Conservation (phyloP, 2,329 filamentous ascomycete genomes). For the Ascomycota sp. region DNA sequence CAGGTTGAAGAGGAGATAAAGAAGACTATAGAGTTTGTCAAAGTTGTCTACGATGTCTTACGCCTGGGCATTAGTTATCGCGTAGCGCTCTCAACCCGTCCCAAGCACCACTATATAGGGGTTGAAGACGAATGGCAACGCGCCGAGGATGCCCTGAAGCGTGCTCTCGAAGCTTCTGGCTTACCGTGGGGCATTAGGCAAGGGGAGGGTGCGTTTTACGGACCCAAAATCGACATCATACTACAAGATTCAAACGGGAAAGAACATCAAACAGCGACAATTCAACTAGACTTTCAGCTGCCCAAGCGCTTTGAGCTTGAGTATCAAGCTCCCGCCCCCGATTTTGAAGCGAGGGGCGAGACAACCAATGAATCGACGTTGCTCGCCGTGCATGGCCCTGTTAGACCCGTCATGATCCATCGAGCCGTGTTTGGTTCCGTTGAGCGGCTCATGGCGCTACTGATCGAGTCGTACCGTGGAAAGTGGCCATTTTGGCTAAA, state of each 20-base stretch:
- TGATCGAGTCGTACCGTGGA: conserved; percentile 65
- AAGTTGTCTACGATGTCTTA: conserved; percentile 47
- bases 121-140: conserved; percentile 37
- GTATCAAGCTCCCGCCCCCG: conserved; percentile 48
- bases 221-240: conserved; percentile 77
- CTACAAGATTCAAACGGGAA: conserved; percentile 61
- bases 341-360: conserved; percentile 31
- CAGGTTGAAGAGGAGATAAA: conserved; percentile 57
- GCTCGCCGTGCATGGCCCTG: conserved; percentile 31
- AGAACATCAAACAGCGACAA: conserved; percentile 71
- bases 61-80: conserved; percentile 46
- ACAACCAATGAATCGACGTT: conserved; percentile 24
- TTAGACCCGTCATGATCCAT: conserved; percentile 58
- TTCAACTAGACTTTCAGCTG: conserved; percentile 77
- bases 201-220: conserved; percentile 76
- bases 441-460: conserved; percentile 61
- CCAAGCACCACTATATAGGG: conserved; percentile 56
- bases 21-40: conserved; percentile 51
- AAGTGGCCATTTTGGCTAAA: conserved; percentile 78
- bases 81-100: conserved; percentile 57
- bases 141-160: conserved; percentile 18
- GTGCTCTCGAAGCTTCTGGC: conserved; percentile 39
- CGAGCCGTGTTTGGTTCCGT: conserved; percentile 67
- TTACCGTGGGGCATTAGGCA: conserved; percentile 52
- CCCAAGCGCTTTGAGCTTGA: conserved; percentile 59